Percentiles rank a stretch among this genome's conserved stretches.
These are phyloP conservation scores for Backusella circina DNA, from an alignment of 192 early-diverging fungal species.

Conservation along the genomic window DNA sequence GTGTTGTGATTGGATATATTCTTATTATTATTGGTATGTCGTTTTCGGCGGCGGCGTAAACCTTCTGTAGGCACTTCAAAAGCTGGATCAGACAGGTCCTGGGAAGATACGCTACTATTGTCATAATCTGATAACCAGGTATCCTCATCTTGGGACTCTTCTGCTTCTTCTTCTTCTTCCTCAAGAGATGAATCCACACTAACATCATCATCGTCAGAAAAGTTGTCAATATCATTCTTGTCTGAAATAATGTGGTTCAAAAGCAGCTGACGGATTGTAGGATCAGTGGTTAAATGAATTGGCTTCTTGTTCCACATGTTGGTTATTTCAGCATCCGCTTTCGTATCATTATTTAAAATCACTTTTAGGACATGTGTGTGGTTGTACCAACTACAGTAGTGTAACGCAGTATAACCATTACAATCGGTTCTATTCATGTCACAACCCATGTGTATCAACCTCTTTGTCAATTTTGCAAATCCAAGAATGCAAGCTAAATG, in stretches of 20 bases:
- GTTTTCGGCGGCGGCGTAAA: background rate
- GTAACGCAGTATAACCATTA: conserved; percentile 67
- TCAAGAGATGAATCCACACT: conserved; percentile 4
- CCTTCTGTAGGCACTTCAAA: background rate
- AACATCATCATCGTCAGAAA: conserved; percentile 1
- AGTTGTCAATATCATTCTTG: background rate
- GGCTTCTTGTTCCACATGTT: conserved; percentile 18
- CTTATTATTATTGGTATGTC: background rate
- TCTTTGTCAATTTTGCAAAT: conserved; percentile 43
- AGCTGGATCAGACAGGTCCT: background rate
- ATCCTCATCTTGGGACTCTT: background rate
- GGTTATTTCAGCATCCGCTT: conserved; percentile 9
- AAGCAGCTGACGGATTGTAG: background rate
- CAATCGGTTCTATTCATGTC: conserved; percentile 51
- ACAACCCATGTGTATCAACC: conserved; percentile 41
- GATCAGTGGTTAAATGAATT: conserved; percentile 12
- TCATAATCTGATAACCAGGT: background rate
- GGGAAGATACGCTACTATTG: background rate
- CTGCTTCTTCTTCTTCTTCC: background rate
- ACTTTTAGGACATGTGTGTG: conserved; percentile 47
- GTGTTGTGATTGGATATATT: background rate
- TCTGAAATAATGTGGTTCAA: conserved; percentile 1
- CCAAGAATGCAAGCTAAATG: conserved; percentile 66
- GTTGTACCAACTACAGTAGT: conserved; percentile 64
- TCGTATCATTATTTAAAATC: conserved; percentile 37